Percentiles rank a stretch among this genome's conserved stretches.
phyloP scores from a whole-genome alignment of 2,329 filamentous ascomycete genomes.

The Aspergillus sp. region DNA sequence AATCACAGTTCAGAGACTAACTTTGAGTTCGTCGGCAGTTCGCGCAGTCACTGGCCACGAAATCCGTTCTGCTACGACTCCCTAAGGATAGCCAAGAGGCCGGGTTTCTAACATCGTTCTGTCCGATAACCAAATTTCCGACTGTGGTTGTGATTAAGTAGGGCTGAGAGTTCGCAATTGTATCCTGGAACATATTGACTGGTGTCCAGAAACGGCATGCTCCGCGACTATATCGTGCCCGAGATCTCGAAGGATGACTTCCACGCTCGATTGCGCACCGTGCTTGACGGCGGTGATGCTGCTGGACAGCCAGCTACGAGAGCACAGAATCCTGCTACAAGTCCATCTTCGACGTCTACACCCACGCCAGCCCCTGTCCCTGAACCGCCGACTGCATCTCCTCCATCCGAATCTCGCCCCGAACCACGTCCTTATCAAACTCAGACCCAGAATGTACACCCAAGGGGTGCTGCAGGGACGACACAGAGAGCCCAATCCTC shows the following conservation, averaged over 20 bases:
- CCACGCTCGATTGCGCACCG: slow-evolving; percentile 51
- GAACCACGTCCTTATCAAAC: slow-evolving; percentile 13
- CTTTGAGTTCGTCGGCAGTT: slow-evolving; percentile 43
- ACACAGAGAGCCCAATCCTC: neutral
- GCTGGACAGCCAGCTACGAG: neutral
- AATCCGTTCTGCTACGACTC: slow-evolving; percentile 69
- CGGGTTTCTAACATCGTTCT: slow-evolving; percentile 76
- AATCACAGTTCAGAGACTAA: neutral
- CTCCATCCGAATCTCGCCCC: slow-evolving; percentile 3
- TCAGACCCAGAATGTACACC: slow-evolving; percentile 1
- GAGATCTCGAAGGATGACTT: slow-evolving; percentile 67
- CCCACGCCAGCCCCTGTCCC: slow-evolving; percentile 5
- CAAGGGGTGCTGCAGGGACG: neutral
- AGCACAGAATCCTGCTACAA: slow-evolving; percentile 5
- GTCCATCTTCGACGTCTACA: slow-evolving; percentile 4
- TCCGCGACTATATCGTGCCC: slow-evolving; percentile 71
- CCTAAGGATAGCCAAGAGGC: slow-evolving; percentile 74
- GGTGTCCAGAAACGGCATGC: slow-evolving; percentile 63
- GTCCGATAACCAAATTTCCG: slow-evolving; percentile 74
- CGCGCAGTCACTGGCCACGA: slow-evolving; percentile 54
- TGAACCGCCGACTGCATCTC: slow-evolving; percentile 5
- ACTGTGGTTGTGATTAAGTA: slow-evolving; percentile 76
- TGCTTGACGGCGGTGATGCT: slow-evolving; percentile 30
- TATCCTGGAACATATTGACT: slow-evolving; percentile 9
- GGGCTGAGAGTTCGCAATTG: slow-evolving; percentile 16